Percentiles rank a stretch among this genome's conserved stretches.
Evolutionary conservation across 2,329 filamentous ascomycete species (phyloP).

Genomic region (Falciphora oryzae): DNA sequence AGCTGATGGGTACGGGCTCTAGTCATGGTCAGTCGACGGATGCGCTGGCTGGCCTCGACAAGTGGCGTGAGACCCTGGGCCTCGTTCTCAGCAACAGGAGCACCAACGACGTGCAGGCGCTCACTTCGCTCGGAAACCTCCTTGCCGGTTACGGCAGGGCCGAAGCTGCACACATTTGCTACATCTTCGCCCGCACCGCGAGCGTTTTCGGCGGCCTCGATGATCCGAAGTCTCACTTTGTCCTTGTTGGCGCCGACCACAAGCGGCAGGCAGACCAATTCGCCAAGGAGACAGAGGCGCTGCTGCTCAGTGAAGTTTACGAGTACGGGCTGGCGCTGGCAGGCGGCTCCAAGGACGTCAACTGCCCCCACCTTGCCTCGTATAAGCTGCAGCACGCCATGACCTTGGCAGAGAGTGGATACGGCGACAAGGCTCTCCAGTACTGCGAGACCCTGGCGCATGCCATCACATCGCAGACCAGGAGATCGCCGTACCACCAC

Average conservation of each 20-base stretch:
- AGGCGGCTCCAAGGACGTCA: constrained; percentile 47
- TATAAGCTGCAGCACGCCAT: constrained; percentile 91
- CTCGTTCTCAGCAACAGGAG: constrained; percentile 87
- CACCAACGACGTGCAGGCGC: constrained; percentile 66
- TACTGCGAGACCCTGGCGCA: constrained; percentile 83
- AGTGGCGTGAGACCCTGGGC: constrained; percentile 87
- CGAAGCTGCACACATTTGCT: constrained; percentile 92
- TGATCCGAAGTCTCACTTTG: constrained; percentile 71
- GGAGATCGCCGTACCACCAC: constrained; percentile 83
- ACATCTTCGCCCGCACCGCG: constrained; percentile 70
- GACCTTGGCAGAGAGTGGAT: constrained; percentile 76
- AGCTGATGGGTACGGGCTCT: constrained; percentile 75
- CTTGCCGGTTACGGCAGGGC: constrained; percentile 79
- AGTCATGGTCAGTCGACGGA: constrained; percentile 56
- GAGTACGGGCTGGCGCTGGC: constrained; percentile 81
- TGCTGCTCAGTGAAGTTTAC: constrained; percentile 94
- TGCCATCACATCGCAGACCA: constrained; percentile 74
- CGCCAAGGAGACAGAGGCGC: constrained; percentile 72
- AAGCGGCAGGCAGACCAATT: constrained; percentile 64
- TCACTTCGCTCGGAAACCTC: constrained; percentile 75
- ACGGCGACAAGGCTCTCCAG: constrained; percentile 73
- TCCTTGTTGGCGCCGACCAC: constrained; percentile 76
- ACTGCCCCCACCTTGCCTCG: constrained; percentile 74
- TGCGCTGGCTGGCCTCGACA: constrained; percentile 77
- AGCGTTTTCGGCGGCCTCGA: constrained; percentile 77